A percentile compares a stretch with the other conserved stretches of the same genome.
phyloP scores from a whole-genome alignment of 768 basidiomycete species.

The Hirschioporus abietinus region DNA sequence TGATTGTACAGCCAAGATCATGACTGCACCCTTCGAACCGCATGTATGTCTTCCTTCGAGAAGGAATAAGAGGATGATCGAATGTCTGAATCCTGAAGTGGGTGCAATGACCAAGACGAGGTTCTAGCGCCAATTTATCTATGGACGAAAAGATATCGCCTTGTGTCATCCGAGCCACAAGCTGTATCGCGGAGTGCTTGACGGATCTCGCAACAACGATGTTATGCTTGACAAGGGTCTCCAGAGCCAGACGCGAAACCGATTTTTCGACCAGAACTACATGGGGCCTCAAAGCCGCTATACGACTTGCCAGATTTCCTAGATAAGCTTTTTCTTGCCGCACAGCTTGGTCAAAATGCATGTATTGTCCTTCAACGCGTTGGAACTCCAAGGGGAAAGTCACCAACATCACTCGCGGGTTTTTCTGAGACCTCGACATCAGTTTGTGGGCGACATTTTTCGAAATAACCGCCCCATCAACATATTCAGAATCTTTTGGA shows the following conservation, averaged over 20 bases:
- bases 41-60: slow-evolving; percentile 92
- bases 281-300: slow-evolving; percentile 88
- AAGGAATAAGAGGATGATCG: slow-evolving; percentile 92
- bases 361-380: slow-evolving; percentile 86
- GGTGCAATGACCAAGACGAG: slow-evolving; percentile 82
- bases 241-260: slow-evolving; percentile 86
- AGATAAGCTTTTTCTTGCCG: slow-evolving; percentile 93
- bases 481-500: slow-evolving; percentile 92
- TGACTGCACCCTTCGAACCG: slow-evolving; percentile 93
- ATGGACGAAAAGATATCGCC: slow-evolving; percentile 94
- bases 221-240: slow-evolving; percentile 76
- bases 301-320: slow-evolving; percentile 78
- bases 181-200: slow-evolving; percentile 80
- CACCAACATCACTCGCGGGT: slow-evolving; percentile 93
- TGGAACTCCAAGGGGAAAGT: slow-evolving; percentile 95
- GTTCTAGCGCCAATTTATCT: slow-evolving; percentile 87
- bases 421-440: slow-evolving; percentile 77
- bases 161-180: slow-evolving; percentile 91
- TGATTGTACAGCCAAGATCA: slow-evolving; percentile 92
- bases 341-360: slow-evolving; percentile 86
- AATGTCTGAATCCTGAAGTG: slow-evolving; percentile 88
- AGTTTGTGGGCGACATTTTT: slow-evolving; percentile 97
- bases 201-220: slow-evolving; percentile 90
- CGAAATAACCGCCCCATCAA: slow-evolving; percentile 94
- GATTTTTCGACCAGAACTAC: slow-evolving; percentile 89